These are phyloP conservation scores for Podaxis sp. DNA, from an alignment of 768 basidiomycete genomes.

Conservation along the genomic window DNA sequence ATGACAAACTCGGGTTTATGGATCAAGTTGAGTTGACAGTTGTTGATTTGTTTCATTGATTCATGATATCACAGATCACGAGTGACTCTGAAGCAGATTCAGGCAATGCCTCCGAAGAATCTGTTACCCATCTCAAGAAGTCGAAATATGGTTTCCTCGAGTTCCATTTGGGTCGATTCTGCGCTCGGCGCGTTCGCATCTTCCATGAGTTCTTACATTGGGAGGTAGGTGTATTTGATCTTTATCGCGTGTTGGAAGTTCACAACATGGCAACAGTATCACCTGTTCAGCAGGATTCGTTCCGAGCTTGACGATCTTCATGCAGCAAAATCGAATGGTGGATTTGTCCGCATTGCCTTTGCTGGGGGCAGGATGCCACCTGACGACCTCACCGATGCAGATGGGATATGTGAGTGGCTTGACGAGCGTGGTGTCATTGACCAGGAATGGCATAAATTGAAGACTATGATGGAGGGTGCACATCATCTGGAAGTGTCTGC, in stretches of 20 bases:
- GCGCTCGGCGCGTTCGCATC: conserved; percentile 59
- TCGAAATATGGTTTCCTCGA: conserved; percentile 20
- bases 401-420: conserved; percentile 79
- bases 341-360: conserved; percentile 59
- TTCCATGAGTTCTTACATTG: conserved; percentile 78
- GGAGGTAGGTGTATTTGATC: conserved; percentile 54
- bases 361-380: conserved; percentile 55
- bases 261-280: conserved; percentile 39
- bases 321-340: conserved; percentile 26
- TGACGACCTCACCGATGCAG: conserved; percentile 64
- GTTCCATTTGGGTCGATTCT: conserved; percentile 76
- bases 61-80: background rate
- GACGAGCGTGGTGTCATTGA: conserved; percentile 66
- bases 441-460: conserved; percentile 64
- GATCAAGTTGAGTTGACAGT: conserved; percentile 13
- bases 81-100: conserved; percentile 13
- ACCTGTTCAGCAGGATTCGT: conserved; percentile 55
- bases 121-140: background rate
- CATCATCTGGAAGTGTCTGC: conserved; percentile 50
- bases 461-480: conserved; percentile 73
- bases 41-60: background rate
- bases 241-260: conserved; percentile 11
- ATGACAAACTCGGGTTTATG: conserved; percentile 67
- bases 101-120: conserved; percentile 13
- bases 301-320: conserved; percentile 56